Conservation (phyloP, 2,329 filamentous ascomycete species). For the Colletotrichum zoysiae region DNA sequence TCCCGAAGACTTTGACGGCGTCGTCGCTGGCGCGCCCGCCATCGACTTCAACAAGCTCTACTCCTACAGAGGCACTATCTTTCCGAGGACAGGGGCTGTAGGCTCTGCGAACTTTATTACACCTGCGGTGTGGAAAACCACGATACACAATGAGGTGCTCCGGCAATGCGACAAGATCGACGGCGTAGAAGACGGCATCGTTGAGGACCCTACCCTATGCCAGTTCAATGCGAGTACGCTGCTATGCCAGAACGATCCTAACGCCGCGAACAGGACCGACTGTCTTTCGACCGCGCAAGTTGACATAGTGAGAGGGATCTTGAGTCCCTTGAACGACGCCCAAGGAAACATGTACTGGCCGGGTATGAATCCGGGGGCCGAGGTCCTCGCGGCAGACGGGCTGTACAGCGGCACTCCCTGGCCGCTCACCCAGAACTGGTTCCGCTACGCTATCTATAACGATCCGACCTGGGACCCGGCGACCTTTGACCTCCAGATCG, state of each 20-base stretch:
- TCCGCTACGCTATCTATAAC: conserved; percentile 56
- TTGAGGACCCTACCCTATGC: conserved; percentile 59
- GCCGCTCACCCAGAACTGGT: conserved; percentile 49
- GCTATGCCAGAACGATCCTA: not conserved
- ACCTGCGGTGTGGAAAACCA: conserved; percentile 25
- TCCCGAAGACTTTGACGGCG: conserved; percentile 65
- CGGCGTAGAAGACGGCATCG: conserved; percentile 60
- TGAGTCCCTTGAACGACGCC: conserved; percentile 47
- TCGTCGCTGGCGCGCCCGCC: conserved; percentile 62
- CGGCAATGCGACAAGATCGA: conserved; percentile 62
- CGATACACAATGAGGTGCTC: conserved; percentile 54
- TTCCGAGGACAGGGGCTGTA: conserved; percentile 53
- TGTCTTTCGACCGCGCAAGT: conserved; percentile 58
- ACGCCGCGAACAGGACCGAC: conserved; percentile 42
- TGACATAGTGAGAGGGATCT: conserved; percentile 47
- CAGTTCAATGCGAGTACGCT: conserved; percentile 44
- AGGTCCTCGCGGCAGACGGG: conserved; percentile 57
- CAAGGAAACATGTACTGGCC: conserved; percentile 55
- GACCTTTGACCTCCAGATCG: conserved; percentile 50
- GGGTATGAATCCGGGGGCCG: conserved; percentile 62
- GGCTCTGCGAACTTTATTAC: conserved; percentile 47
- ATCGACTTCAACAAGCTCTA: conserved; percentile 52
- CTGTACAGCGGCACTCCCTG: conserved; percentile 54
- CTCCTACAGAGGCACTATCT: conserved; percentile 55
- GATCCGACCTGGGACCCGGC: conserved; percentile 53